Base-by-base conservation (phyloP, 352 stramenopile species). In the Globisporangium orthogonon region DNA sequence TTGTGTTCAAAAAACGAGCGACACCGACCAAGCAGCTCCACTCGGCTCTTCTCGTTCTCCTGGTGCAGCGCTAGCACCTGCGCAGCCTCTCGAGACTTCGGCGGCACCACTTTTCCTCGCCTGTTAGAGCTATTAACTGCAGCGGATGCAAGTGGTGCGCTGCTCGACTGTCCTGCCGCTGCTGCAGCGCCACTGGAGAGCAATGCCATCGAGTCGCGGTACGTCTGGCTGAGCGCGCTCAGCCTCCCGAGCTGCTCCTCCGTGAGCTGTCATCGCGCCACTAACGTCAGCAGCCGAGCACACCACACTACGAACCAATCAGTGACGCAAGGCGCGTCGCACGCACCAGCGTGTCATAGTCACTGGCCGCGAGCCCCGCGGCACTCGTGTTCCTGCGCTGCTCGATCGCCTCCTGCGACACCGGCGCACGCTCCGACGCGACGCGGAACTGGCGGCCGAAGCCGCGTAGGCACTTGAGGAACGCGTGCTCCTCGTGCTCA, bases 381-480 rank as follows among this genome's bases (percentile, higher is more conserved):
- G n/a, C 35, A 18, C 33, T 47, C 50, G 2, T 23, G 30, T 14
- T 58, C 39, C 37, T 17, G 37, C 11, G 37, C 18, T 37, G 29
- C 46, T 50, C 46, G 28, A 23, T 23, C 23, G 23, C 23, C 23
- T 23, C 23, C 23, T 23, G 23, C 23, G 23, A 23, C 23, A 23
- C 23, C 23, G 5, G 35, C 23, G 31, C 28, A 4, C 35, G 55
- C 1, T 15, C 55, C 1, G 55, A 40, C 18, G 47, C 51, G 4
- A 52, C 41, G 17, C 54, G 52, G 14, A 58, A 72, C 31, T 68
- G 55, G 18, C 53, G 15, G 0, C 58, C 58, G 9, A 73, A 83
- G 0, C 76, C 78, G 10, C 74, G 57, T 15, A 91, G 61, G 54
- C 81, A 91, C 48, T 73, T 67, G 45, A 88, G 56, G 50, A 91